Conservation (phyloP, 176 grass and related monocot species). For the Oryza meridionalis region DNA sequence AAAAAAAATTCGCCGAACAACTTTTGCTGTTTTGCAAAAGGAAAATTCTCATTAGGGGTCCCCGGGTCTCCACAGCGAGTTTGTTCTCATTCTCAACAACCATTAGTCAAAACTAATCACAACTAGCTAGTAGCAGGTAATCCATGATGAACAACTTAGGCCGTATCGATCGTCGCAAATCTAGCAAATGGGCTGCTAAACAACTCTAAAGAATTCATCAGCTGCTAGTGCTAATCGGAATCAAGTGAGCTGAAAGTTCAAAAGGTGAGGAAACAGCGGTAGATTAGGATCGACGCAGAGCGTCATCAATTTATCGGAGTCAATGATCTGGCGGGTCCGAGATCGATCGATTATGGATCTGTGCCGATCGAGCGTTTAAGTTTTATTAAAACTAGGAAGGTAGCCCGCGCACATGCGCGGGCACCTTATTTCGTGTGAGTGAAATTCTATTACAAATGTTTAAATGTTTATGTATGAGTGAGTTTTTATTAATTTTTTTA, state of each 20-base stretch:
- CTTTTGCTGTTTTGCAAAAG: neutral
- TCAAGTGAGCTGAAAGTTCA: neutral
- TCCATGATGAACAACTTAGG: neutral
- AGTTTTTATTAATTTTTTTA: no score
- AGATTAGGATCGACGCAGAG: neutral
- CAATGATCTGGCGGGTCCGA: neutral
- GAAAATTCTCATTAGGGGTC: neutral
- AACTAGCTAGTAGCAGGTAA: neutral
- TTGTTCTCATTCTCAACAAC: neutral
- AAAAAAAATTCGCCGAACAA: neutral
- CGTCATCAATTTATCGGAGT: neutral
- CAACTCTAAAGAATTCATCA: neutral
- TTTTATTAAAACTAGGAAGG: neutral
- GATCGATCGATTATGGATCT: neutral
- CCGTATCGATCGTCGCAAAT: neutral
- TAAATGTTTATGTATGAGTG: no score
- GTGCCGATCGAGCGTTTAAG: neutral
- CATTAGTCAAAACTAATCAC: constrained; percentile 2
- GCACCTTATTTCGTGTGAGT: no score
- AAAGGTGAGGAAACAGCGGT: neutral
- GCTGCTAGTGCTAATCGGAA: neutral
- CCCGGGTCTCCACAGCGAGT: neutral
- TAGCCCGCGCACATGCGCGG: no score
- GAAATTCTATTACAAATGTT: no score
- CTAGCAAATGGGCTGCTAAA: neutral